Evolutionary conservation across 805 yeast genomes (phyloP).

Genomic region (Yamadazyma insecticola): DNA sequence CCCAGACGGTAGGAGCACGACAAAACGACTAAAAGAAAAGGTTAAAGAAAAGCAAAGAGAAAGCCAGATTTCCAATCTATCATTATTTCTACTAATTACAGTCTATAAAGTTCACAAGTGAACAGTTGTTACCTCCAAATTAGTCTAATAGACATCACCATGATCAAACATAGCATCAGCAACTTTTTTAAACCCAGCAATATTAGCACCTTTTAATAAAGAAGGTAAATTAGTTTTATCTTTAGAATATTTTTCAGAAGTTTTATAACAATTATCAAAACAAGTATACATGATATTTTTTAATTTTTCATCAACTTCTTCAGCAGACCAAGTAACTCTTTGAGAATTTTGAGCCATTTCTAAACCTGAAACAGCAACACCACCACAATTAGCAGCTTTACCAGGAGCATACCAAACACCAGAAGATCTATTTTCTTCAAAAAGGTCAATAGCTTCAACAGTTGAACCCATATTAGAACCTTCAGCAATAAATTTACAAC

Average conservation of each 20-base stretch:
- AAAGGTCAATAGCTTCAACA: conserved; percentile 91
- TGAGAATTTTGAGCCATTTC: conserved; percentile 99
- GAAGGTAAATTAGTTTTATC: conserved; percentile 79
- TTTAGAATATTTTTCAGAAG: conserved; percentile 75
- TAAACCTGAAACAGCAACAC: conserved; percentile 97
- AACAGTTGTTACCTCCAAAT: too few species aligned
- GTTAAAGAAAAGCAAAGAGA: too few species aligned
- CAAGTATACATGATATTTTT: conserved; percentile 91
- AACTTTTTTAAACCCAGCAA: conserved; percentile 98
- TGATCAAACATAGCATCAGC: conserved; percentile 98
- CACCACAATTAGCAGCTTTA: conserved; percentile 99
- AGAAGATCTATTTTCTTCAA: conserved; percentile 73
- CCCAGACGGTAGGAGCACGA: too few species aligned
- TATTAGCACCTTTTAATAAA: conserved; percentile 96
- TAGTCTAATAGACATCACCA: conserved; percentile 76
- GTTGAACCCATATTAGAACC: conserved; percentile 99
- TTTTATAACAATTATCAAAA: conserved; percentile 87
- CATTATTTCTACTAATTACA: too few species aligned
- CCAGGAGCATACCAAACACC: conserved; percentile 98
- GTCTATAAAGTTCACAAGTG: too few species aligned
- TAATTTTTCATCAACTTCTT: conserved; percentile 87
- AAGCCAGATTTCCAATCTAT: too few species aligned
- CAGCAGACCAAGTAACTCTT: conserved; percentile 84
- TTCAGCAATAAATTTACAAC: conserved; percentile 92
- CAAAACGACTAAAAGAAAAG: too few species aligned